A percentile compares a stretch with the other conserved stretches of the same genome.
These are phyloP conservation scores for Hysterium pulicare DNA, from an alignment of 2,329 filamentous ascomycete species.

Conservation along the genomic window DNA sequence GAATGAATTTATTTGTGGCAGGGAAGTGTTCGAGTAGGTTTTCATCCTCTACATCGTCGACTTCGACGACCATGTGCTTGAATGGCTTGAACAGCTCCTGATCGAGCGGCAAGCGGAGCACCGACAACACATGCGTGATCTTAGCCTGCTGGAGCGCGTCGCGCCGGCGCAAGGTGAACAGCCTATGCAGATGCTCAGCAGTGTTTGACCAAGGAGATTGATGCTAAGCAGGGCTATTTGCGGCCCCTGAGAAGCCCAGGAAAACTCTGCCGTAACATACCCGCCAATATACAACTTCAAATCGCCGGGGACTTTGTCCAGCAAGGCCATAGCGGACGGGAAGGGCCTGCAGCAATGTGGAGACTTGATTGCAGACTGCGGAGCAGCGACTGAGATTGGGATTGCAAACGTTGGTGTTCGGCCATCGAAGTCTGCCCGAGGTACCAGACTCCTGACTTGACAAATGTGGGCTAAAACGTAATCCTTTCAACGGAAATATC, in stretches of 20 bases:
- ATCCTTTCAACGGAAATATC: neutral
- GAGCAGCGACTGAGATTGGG: neutral
- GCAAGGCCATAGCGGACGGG: constrained; percentile 48
- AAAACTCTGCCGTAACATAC: no score
- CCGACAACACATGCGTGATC: constrained; percentile 89
- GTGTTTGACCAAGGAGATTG: constrained; percentile 9
- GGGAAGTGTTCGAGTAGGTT: constrained; percentile 81
- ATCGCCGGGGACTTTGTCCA: constrained; percentile 66
- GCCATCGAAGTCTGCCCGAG: neutral
- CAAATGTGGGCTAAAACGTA: neutral
- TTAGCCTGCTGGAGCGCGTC: constrained; percentile 66
- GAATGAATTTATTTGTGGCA: constrained; percentile 76
- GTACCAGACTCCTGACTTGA: neutral
- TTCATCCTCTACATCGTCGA: constrained; percentile 88
- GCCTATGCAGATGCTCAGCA: constrained; percentile 49
- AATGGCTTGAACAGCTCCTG: constrained; percentile 59
- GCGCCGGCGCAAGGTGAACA: constrained; percentile 73
- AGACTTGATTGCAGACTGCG: constrained; percentile 1
- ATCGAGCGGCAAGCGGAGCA: constrained; percentile 61
- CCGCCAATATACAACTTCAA: constrained; percentile 75
- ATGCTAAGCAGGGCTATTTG: no score
- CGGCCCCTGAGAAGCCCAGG: no score
- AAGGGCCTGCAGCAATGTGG: constrained; percentile 5
- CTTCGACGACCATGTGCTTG: constrained; percentile 73
- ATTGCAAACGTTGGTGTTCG: neutral